These are phyloP conservation scores for Triticum aestivum DNA, from an alignment of 176 grass and related monocot species.

Conservation along the genomic window DNA sequence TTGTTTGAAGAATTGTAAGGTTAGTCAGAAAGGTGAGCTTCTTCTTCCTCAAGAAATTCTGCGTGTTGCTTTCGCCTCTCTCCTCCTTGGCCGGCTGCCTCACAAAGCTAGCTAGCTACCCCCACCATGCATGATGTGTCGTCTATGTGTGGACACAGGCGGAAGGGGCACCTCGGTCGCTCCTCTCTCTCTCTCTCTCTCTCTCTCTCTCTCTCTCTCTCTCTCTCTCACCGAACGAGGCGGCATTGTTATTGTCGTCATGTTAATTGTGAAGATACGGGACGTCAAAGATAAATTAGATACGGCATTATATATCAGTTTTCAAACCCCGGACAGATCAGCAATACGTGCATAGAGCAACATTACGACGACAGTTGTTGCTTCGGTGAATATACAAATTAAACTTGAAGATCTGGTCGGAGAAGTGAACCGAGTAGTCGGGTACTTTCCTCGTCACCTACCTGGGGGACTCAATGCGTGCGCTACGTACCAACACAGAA, in stretches of 20 bases:
- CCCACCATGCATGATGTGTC: neutral
- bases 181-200: neutral
- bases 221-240: neutral
- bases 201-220: no score
- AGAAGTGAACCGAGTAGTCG: neutral
- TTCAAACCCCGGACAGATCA: neutral
- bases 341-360: neutral
- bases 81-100: neutral
- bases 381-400: neutral
- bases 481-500: neutral
- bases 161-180: neutral
- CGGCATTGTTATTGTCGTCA: neutral
- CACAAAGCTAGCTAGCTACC: neutral
- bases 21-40: neutral
- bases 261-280: conserved; percentile 6
- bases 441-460: neutral
- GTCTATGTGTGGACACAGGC: neutral
- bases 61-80: neutral
- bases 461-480: neutral
- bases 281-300: neutral
- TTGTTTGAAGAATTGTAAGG: neutral
- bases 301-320: neutral
- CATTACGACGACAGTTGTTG: neutral
- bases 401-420: neutral
- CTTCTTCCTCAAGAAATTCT: conserved; percentile 2